Conservation (phyloP, 768 basidiomycete species). For the Agrocybe chaxingu region DNA sequence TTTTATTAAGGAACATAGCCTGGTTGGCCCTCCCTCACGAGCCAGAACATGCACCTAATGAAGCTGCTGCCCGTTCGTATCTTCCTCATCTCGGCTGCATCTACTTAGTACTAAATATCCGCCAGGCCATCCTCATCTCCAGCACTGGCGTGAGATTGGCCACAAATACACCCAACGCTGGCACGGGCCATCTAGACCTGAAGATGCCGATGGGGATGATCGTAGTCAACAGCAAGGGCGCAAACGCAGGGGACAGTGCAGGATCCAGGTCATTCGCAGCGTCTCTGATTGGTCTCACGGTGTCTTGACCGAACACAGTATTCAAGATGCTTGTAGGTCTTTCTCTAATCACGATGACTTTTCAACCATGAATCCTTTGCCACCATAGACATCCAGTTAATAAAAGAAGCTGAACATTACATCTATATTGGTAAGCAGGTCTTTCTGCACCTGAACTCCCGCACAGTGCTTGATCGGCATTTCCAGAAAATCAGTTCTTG, state of each 20-base stretch:
- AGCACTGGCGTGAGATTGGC: conserved; percentile 57
- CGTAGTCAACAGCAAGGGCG: conserved; percentile 22
- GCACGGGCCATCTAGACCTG: conserved; percentile 31
- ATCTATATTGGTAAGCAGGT: conserved; percentile 79
- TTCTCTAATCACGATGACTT: not conserved
- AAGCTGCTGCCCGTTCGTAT: conserved; percentile 55
- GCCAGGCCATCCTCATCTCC: conserved; percentile 64
- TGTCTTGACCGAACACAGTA: conserved; percentile 83
- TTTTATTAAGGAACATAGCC: conserved; percentile 39
- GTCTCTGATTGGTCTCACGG: conserved; percentile 95
- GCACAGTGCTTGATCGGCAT: conserved; percentile 10
- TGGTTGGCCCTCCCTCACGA: conserved; percentile 84
- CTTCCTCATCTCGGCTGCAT: not conserved
- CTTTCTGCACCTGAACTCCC: not conserved
- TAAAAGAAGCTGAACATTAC: conserved; percentile 80
- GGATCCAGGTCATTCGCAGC: conserved; percentile 80
- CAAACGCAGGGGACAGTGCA: conserved; percentile 48
- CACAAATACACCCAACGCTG: conserved; percentile 62
- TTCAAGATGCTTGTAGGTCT: conserved; percentile 87
- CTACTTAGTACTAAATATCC: not conserved
- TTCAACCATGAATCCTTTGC: not conserved
- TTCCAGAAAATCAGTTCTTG: conserved; percentile 83
- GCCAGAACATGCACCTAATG: conserved; percentile 54
- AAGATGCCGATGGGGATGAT: not conserved
- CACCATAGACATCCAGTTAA: conserved; percentile 66